Base-by-base conservation (phyloP, 345 rosid genomes). In the Atalantia buxifolia region DNA sequence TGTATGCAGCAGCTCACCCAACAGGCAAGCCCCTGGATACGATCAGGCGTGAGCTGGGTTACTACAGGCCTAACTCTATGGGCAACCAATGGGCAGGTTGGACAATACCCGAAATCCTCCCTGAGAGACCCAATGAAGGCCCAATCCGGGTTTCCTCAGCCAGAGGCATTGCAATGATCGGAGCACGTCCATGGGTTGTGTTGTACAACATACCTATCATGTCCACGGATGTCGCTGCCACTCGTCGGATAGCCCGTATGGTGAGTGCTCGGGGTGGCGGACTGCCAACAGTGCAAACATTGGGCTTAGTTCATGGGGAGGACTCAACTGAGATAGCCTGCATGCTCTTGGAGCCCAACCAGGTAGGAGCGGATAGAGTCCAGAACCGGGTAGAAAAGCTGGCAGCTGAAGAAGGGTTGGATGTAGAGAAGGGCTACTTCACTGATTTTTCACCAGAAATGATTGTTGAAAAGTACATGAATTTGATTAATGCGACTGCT, bases 241-340 rank as follows among this genome's bases (percentile, higher is more conserved):
- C 84, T 33, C 87, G 89, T 0, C 76, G 87, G 27, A 89, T 91
- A 36, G 91, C 90, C 2, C 80, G 86, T 59, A 83, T 82, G 87
- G 94, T 91, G 38, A 91, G 92, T 66, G 91, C 90, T 8, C 81
- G 92, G 6, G 94, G 92, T 0, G 92, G 94, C 2, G 91, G 94
- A 33, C 91, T 89, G 10, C 91, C 92, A 0, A 87, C 86, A 1
- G 92, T 89, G 71, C 92, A 89, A n/a, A 83, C 94, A 7, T 6
- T 91, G 40, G 90, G 63, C 25, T 76, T 91, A 59, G 83, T 79
- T 57, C 91, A 90, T 2, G 91, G 91, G 2, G 89, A 89, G 66
- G 88, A 79, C 72, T 80, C 85, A 0, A 77, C 82, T 7, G 92
- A 89, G 86, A 86, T 89, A 22, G 92, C 91, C 55, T 91, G 92